Percentiles rank a stretch among this genome's conserved stretches.
These are phyloP conservation scores for Phytophthora syringae DNA, from an alignment of 352 stramenopile genomes.

Conservation along the genomic window DNA sequence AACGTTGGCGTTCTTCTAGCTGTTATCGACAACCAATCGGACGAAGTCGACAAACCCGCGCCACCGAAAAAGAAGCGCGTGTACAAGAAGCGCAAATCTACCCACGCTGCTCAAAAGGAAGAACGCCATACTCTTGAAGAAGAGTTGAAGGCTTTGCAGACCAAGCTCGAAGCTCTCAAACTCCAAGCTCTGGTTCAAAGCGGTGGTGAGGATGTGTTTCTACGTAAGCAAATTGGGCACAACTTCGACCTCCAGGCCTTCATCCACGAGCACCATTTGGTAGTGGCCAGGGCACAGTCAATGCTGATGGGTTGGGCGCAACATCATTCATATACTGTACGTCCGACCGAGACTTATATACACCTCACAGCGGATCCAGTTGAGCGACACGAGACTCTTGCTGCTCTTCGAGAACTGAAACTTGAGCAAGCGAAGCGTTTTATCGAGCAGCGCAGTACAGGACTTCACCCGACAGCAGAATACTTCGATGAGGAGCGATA, in stretches of 20 bases:
- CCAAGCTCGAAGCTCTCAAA: conserved; percentile 26
- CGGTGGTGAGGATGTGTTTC: neutral
- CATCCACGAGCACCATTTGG: conserved; percentile 24
- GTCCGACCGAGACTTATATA: conserved; percentile 47
- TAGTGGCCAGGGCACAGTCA: conserved; percentile 7
- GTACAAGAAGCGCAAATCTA: conserved; percentile 48
- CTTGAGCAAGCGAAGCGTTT: conserved; percentile 44
- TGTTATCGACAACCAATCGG: neutral
- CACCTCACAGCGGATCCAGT: conserved; percentile 30
- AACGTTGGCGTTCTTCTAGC: conserved; percentile 2
- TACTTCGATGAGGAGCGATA: conserved; percentile 38
- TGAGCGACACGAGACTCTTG: conserved; percentile 28
- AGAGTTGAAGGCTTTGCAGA: conserved; percentile 22
- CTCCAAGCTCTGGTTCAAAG: conserved; percentile 13
- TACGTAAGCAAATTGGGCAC: neutral
- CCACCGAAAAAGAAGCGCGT: conserved; percentile 31
- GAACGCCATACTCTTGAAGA: conserved; percentile 29
- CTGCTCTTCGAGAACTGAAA: conserved; percentile 41
- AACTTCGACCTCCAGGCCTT: conserved; percentile 11
- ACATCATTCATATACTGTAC: conserved; percentile 14
- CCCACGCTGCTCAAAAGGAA: conserved; percentile 42
- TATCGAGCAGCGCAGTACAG: conserved; percentile 44
- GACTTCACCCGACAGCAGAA: conserved; percentile 34
- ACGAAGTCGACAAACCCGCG: neutral
- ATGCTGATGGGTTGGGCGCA: conserved; percentile 15